Evolutionary conservation across 768 basidiomycete species (phyloP), one percentile per base, ranked within the genome.

Genomic region (Tremella yokohamensis): DNA sequence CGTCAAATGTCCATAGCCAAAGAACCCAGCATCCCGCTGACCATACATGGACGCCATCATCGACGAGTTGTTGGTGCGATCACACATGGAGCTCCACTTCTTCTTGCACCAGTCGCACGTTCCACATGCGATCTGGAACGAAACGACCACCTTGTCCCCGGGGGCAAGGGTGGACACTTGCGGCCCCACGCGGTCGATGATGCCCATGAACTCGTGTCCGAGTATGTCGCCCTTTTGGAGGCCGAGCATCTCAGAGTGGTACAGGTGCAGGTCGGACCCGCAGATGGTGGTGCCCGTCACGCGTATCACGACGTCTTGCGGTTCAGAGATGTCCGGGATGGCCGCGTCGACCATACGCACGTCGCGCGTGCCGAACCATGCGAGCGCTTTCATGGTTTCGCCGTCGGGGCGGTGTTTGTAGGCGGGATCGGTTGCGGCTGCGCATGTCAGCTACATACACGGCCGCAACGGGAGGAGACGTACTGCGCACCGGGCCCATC

Each of bases 121-220:
- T 1, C 87, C 86, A 64, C 87, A 88, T 0, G 86, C 85, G 52
- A 86, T 84, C 69, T 88, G 86, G 83, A 89, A 89, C 1, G 84
- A 84, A 0, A 83, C 82, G n/a, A 89, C 87, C 54, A 88, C 87
- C 16, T 87, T 82, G 65, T 89, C 83, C 18, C 87, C 88, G 12
- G 79, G 63, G 26, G 81, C 76, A 57, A 87, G 74, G 48, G 84
- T 83, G 39, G 74, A 82, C n/a, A 88, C 84, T 54, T 79, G 82
- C 0, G 83, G 81, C 0, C 87, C 87, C 37, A 87, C 78, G 52
- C 82, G 80, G 60, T 87, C 85, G 29, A 88, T 82, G 37, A 82
- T 74, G 1, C 29, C 62, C 70, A 72, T 69, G 53, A 73, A 74
- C 61, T 87, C 86, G 69, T 87, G 87, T 0, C 87, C 87, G 0